phyloP scores from a whole-genome alignment of 1,284 basidiomycete genomes.

The Leucoagaricus sp. region DNA sequence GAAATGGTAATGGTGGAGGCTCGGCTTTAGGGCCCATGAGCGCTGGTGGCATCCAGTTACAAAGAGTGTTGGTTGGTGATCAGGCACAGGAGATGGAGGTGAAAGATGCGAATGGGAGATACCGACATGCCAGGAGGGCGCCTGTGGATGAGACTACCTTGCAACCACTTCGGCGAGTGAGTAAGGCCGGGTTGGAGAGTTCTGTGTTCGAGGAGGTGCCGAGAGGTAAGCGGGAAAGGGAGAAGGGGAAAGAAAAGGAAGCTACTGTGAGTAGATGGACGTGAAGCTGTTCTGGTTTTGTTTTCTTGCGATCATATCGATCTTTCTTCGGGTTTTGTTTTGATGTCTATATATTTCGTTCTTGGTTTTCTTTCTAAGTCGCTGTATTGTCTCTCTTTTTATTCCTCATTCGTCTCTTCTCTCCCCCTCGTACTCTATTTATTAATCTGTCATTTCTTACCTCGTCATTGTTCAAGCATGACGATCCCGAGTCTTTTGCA shows the following conservation, averaged over 20 bases:
- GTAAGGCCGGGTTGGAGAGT: constrained; percentile 88
- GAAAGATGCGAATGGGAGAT: constrained; percentile 79
- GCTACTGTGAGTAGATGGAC: neutral
- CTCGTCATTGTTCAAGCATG: neutral
- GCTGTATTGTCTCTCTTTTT: neutral
- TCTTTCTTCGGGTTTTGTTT: neutral
- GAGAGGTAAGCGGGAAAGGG: constrained; percentile 7
- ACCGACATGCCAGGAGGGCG: constrained; percentile 79
- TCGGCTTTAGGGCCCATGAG: constrained; percentile 33
- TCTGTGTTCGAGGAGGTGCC: constrained; percentile 17
- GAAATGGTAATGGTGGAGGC: constrained; percentile 11
- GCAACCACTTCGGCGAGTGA: constrained; percentile 83
- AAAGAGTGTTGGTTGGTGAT: constrained; percentile 48
- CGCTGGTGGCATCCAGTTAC: constrained; percentile 35
- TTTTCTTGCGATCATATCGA: neutral
- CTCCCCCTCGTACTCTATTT: neutral
- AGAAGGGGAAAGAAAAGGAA: constrained; percentile 1
- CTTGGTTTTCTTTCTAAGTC: neutral
- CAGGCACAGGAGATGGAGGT: constrained; percentile 83
- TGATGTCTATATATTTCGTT: neutral
- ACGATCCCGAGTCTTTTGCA: too few relatives aligned
- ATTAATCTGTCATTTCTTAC: neutral
- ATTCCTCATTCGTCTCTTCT: neutral
- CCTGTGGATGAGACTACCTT: constrained; percentile 85
- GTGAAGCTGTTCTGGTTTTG: neutral